Evolutionary conservation across 1,284 basidiomycete species (phyloP).

Genomic region (Phenoliferia sp.): DNA sequence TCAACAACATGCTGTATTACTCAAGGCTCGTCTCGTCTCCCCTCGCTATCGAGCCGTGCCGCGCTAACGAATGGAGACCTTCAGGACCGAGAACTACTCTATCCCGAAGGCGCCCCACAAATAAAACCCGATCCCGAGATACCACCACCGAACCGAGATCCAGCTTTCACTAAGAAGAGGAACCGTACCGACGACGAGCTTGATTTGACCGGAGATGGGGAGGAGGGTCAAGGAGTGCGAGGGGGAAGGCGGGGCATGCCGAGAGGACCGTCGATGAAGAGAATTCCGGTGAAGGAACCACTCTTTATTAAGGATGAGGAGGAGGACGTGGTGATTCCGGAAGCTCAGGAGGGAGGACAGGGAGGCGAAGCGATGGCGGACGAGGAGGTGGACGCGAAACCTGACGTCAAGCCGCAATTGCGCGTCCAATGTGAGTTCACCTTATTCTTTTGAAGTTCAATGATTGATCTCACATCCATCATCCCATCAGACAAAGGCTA

Average conservation of each 20-base stretch:
- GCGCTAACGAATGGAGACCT: neutral
- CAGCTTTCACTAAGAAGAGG: no score
- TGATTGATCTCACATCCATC: neutral
- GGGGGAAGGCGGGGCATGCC: neutral
- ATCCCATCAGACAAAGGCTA: conserved; percentile 24
- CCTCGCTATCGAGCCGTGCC: neutral
- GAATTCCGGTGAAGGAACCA: neutral
- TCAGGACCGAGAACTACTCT: conserved; percentile 4
- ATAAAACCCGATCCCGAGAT: no score
- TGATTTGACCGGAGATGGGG: neutral
- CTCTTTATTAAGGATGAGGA: conserved; percentile 2
- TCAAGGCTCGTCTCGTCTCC: conserved; percentile 34
- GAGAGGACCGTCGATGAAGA: neutral
- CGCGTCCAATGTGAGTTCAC: conserved; percentile 21
- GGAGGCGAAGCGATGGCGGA: neutral
- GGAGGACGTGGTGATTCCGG: neutral
- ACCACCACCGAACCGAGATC: no score
- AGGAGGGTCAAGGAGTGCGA: neutral
- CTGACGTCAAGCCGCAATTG: conserved; percentile 23
- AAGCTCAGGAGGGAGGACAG: no score
- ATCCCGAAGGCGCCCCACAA: neutral
- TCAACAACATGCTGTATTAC: conserved; percentile 43
- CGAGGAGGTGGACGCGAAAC: conserved; percentile 4
- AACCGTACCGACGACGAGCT: no score
- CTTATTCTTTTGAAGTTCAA: neutral